Evolutionary conservation across 225 moss, liverwort and hornwort species (phyloP).

Genomic region (Sphagnum tenellum): DNA sequence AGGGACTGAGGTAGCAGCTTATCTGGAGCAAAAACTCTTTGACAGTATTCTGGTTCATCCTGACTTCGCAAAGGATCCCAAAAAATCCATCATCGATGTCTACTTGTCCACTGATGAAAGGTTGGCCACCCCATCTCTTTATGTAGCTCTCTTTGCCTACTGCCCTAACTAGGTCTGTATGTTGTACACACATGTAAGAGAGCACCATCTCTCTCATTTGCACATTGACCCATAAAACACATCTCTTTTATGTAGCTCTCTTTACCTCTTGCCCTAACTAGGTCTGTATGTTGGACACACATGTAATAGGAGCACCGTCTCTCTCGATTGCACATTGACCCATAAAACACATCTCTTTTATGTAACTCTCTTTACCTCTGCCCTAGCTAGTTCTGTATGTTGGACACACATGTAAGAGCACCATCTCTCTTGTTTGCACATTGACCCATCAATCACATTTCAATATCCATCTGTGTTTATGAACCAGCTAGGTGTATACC

Average conservation of each 20-base stretch:
- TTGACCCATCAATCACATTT: too few species aligned
- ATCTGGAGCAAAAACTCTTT: slow-evolving; percentile 59
- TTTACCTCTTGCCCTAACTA: too few species aligned
- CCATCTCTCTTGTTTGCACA: not conserved
- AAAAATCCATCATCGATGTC: slow-evolving; percentile 51
- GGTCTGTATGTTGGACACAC: not conserved
- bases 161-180: not conserved
- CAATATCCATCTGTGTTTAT: too few species aligned
- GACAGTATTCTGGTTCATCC: slow-evolving; percentile 55
- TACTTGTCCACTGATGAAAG: slow-evolving; percentile 52
- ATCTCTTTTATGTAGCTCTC: too few species aligned
- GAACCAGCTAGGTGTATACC: too few species aligned
- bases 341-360: too few species aligned
- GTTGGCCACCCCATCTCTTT: slow-evolving; percentile 14
- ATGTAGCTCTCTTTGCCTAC: not conserved
- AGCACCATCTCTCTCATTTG: not conserved
- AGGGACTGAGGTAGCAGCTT: slow-evolving; percentile 67
- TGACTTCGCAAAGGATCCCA: slow-evolving; percentile 40
- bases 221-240: not conserved
- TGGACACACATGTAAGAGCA: not conserved
- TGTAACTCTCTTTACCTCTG: too few species aligned
- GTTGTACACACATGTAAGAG: not conserved
- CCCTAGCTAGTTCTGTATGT: too few species aligned
- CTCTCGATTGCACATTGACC: too few species aligned
- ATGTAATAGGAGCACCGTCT: not conserved